Evolutionary conservation across 495 filamentous ascomycete species (phyloP), one percentile per base, ranked within the genome.

Genomic region (Penicillium bialowiezense): DNA sequence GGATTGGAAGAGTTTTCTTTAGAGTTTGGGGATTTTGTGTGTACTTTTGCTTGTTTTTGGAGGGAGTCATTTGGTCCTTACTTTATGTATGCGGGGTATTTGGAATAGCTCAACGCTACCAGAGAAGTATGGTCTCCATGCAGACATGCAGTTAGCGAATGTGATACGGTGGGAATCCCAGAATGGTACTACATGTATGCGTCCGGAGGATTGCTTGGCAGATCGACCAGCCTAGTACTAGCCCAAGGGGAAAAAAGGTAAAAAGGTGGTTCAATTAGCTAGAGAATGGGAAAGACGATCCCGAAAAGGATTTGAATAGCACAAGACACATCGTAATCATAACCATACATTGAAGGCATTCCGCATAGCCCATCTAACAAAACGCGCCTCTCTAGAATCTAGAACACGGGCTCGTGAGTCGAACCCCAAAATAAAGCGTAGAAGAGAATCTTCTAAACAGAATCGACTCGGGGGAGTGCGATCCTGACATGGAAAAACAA

Each of bases 371-470:
- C 46, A 48, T 48, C 3, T 32, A 32, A 10, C 24, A 23, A 32
- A 48, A 12, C 15, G 7, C n/a, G 10, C 43, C 23, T 17, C 19
- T 47, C 44, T 38, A 47, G 34, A 32, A 18, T 45, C 23, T 41
- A 47, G 36, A 34, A 38, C 32, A 49, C 10, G 14, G 34, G 43
- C 43, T 36, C 33, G 45, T 34, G 41, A 35, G 29, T 9, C 20
- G 19, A 52, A 10, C 20, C 23, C 50, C 17, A 28, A 7, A n/a
- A 41, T 23, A 44, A 48, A 21, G 13, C 20, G 52, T 41, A 24
- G 55, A 42, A n/a, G 41, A 17, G 7, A 28, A 24, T 50, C 46
- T 41, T 49, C 46, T 49, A 49, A 41, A 42, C 46, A 49, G 5
- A 13, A 41, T 7, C 29, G 42, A 24, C 15, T 31, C 24, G 31